A percentile compares a stretch with the other conserved stretches of the same genome.
These are phyloP conservation scores for Auricularia sp. DNA, from an alignment of 768 basidiomycete species.

Conservation along the genomic window DNA sequence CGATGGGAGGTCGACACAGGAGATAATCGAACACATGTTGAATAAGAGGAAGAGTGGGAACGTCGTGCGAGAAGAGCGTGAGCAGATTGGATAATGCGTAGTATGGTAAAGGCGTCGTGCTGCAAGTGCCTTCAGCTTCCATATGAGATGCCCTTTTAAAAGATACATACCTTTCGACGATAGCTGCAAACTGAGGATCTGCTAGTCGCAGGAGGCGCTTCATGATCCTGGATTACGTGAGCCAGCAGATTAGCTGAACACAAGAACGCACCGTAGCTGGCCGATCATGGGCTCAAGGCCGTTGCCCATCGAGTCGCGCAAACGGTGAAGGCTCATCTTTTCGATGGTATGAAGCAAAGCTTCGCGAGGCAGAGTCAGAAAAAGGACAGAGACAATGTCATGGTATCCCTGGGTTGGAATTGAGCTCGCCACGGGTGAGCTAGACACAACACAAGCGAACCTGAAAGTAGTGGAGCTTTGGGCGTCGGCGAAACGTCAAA, in stretches of 20 bases:
- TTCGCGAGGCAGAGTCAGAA: slow-evolving; percentile 58
- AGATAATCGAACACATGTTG: slow-evolving; percentile 91
- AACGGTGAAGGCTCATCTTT: slow-evolving; percentile 64
- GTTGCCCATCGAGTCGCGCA: slow-evolving; percentile 82
- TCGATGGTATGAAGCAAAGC: slow-evolving; percentile 51
- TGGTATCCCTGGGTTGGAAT: slow-evolving; percentile 63
- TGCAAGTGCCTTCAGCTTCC: slow-evolving; percentile 18
- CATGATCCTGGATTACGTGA: slow-evolving; percentile 41
- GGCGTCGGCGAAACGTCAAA: slow-evolving; percentile 60
- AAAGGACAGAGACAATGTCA: slow-evolving; percentile 80
- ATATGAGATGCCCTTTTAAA: neutral
- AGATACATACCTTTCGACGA: slow-evolving; percentile 51
- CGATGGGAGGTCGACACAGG: slow-evolving; percentile 70
- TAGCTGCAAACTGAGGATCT: slow-evolving; percentile 58
- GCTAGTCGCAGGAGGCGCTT: slow-evolving; percentile 61
- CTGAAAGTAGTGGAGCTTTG: slow-evolving; percentile 76
- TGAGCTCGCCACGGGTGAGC: neutral
- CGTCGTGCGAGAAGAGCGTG: slow-evolving; percentile 86
- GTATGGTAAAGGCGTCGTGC: slow-evolving; percentile 73
- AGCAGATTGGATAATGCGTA: slow-evolving; percentile 84
- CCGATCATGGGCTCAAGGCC: slow-evolving; percentile 81
- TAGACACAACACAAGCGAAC: slow-evolving; percentile 24
- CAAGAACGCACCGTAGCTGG: slow-evolving; percentile 45
- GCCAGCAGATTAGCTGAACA: neutral
- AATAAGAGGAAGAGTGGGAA: slow-evolving; percentile 79